Conservation (phyloP, 2,329 filamentous ascomycete genomes). For the Zymoseptoria tritici region DNA sequence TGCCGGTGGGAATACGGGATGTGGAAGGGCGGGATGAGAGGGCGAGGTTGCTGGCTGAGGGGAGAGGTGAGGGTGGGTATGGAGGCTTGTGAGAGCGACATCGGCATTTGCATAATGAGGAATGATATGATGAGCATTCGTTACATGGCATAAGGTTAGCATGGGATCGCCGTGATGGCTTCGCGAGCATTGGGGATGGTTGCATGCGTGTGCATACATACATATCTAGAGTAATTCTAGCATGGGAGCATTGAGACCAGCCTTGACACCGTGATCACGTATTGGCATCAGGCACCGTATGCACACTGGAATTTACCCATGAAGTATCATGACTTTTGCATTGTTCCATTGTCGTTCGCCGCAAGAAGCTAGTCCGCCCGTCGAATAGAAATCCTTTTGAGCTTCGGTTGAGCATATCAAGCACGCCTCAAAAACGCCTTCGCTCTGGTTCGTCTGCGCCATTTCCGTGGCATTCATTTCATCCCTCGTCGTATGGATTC, state of each 20-base stretch:
- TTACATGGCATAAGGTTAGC: background rate
- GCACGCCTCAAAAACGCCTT: background rate
- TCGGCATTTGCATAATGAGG: background rate
- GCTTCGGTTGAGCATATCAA: background rate
- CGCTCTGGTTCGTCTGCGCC: background rate
- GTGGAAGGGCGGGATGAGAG: constrained; percentile 1
- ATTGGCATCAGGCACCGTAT: background rate
- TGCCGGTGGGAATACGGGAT: constrained; percentile 39
- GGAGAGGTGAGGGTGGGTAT: background rate
- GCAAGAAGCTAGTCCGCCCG: background rate
- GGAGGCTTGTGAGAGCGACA: background rate
- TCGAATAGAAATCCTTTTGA: background rate
- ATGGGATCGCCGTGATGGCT: background rate
- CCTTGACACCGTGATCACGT: background rate
- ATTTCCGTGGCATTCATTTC: background rate
- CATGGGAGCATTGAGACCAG: background rate
- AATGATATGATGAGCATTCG: background rate
- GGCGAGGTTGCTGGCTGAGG: background rate
- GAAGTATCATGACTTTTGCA: background rate
- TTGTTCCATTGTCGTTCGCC: background rate
- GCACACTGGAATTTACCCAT: background rate
- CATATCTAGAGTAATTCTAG: background rate
- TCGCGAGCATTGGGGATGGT: background rate
- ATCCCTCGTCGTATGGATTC: background rate
- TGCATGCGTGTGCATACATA: background rate